Conservation (phyloP, 2,329 filamentous ascomycete genomes). For the Leptographium flavum region DNA sequence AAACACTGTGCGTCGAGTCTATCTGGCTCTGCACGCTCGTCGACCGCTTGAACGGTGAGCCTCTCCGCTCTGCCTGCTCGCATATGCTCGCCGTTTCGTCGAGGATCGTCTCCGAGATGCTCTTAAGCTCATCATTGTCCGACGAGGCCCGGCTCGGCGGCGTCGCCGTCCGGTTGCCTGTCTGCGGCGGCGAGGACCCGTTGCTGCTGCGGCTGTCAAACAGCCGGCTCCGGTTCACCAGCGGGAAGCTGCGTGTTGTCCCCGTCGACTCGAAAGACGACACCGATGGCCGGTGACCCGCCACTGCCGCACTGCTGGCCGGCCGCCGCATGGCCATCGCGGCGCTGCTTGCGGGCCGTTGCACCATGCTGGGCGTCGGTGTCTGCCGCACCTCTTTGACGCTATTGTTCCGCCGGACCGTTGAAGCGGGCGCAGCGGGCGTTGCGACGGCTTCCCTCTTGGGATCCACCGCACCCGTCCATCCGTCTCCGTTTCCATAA, state of each 20-base stretch:
- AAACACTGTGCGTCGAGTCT: background rate
- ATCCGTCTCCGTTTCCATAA: background rate
- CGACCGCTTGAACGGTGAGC: background rate
- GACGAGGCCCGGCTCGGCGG: conserved; percentile 2
- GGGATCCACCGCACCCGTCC: background rate
- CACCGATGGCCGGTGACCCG: conserved; percentile 37
- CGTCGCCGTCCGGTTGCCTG: background rate
- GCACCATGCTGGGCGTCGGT: conserved; percentile 9
- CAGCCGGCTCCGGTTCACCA: conserved; percentile 23
- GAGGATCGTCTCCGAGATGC: conserved; percentile 33
- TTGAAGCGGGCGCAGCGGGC: background rate
- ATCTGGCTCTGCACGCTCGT: conserved; percentile 10
- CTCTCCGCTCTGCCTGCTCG: conserved; percentile 14
- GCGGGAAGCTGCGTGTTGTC: conserved; percentile 47
- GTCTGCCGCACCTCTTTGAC: conserved; percentile 8
- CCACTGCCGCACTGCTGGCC: conserved; percentile 23
- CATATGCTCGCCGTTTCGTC: conserved; percentile 30
- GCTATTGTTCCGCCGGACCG: conserved; percentile 7
- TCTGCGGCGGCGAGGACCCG: background rate
- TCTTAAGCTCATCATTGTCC: conserved; percentile 32
- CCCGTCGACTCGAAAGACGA: conserved; percentile 43
- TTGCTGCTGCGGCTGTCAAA: conserved; percentile 5
- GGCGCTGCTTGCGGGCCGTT: conserved; percentile 23
- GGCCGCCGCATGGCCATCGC: conserved; percentile 16
- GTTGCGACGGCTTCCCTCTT: background rate